Conservation (phyloP, 352 stramenopile genomes). For the Globisporangium emineosum region DNA sequence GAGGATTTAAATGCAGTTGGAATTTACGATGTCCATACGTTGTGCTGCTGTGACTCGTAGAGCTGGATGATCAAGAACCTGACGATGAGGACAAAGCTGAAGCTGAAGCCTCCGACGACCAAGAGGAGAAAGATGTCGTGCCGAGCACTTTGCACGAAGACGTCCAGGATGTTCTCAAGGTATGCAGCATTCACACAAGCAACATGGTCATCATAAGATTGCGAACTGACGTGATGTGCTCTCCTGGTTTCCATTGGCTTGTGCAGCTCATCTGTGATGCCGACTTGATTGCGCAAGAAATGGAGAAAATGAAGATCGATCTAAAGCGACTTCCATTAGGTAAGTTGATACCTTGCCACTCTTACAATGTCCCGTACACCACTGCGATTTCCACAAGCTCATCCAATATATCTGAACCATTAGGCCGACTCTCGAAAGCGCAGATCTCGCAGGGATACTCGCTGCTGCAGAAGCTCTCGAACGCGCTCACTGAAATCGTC, state of each 20-base stretch:
- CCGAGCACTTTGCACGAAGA: background rate
- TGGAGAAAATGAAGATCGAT: slow-evolving; percentile 52
- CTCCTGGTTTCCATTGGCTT: background rate
- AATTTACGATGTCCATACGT: background rate
- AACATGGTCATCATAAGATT: background rate
- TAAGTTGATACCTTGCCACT: slow-evolving; percentile 4
- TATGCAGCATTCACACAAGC: background rate
- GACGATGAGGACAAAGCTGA: slow-evolving; percentile 10
- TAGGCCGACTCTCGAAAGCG: slow-evolving; percentile 38
- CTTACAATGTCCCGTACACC: too few species aligned
- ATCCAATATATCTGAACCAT: background rate
- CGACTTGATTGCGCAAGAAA: slow-evolving; percentile 43
- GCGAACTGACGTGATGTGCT: background rate
- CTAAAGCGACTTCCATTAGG: slow-evolving; percentile 49
- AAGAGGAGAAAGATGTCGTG: background rate
- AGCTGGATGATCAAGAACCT: slow-evolving; percentile 38
- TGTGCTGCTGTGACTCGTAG: slow-evolving; percentile 9
- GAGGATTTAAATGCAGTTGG: background rate
- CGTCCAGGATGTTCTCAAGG: background rate
- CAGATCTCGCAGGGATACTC: slow-evolving; percentile 63
- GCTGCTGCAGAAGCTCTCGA: slow-evolving; percentile 49
- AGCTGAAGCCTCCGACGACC: background rate
- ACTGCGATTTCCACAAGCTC: background rate
- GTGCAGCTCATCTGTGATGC: slow-evolving; percentile 44
- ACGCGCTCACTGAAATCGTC: slow-evolving; percentile 35